Conservation (phyloP, 139 green algal genomes). For the Penium margaritaceum region DNA sequence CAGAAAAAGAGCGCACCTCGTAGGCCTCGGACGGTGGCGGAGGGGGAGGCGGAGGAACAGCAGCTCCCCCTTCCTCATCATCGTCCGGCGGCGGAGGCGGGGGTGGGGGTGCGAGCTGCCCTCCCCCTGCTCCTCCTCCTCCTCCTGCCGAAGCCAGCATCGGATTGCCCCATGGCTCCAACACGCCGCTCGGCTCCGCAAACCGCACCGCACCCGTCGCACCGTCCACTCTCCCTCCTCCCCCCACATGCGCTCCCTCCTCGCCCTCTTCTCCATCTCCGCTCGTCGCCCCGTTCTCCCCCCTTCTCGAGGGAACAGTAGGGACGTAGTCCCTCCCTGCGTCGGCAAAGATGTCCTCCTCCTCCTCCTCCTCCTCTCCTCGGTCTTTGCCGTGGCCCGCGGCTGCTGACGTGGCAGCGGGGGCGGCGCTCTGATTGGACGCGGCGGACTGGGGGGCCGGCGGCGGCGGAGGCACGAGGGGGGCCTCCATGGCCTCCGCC, state of each 20-base stretch:
- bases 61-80: constrained; percentile 46
- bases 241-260: background rate
- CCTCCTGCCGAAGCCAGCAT: no score
- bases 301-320: background rate
- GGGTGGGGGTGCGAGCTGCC: background rate
- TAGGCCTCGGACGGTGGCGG: no score
- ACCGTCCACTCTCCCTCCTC: background rate
- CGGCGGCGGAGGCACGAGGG: no score
- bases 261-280: background rate
- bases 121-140: no score
- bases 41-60: constrained; percentile 49
- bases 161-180: no score
- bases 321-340: constrained; percentile 76
- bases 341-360: constrained; percentile 91
- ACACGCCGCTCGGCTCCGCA: background rate
- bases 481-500: no score
- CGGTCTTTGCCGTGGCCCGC: no score
- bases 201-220: constrained; percentile 9
- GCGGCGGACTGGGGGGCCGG: no score
- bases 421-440: no score
- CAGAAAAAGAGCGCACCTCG: no score
- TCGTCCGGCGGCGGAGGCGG: constrained; percentile 18
- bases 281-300: background rate
- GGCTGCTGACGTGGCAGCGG: no score
- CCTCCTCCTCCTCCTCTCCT: constrained; percentile 42